Conservation (phyloP, 768 basidiomycete genomes). For the Lactifluus piperatus region DNA sequence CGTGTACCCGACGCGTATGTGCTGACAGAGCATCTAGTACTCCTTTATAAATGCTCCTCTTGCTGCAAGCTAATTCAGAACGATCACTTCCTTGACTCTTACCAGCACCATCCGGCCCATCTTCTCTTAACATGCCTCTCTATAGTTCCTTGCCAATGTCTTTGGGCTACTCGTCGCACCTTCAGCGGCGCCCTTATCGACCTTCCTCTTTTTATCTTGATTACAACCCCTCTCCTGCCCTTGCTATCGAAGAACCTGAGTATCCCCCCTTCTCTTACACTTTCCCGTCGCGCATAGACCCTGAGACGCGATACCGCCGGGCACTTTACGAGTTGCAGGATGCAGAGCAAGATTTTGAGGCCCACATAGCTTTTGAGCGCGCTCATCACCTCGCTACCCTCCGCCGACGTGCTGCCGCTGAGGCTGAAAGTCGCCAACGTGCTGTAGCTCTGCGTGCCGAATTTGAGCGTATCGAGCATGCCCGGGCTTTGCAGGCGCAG, state of each 20-base stretch:
- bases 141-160: not conserved
- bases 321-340: constrained; percentile 13
- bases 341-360: constrained; percentile 16
- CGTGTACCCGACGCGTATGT: constrained; percentile 12
- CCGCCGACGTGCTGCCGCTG: not conserved
- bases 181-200: not conserved
- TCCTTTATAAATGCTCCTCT: constrained; percentile 5
- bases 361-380: not conserved
- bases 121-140: not conserved
- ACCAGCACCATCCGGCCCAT: not conserved
- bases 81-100: not conserved
- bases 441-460: not conserved
- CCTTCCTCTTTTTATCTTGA: not conserved
- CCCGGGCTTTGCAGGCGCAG: not conserved
- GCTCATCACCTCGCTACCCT: not conserved
- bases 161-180: not conserved
- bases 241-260: not conserved
- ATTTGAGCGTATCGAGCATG: not conserved
- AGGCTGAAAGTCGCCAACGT: not conserved
- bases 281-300: not conserved
- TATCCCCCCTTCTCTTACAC: not conserved
- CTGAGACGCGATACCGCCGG: constrained; percentile 14
- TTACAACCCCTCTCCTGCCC: not conserved
- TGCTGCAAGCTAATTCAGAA: not conserved
- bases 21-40: constrained; percentile 1